Percentiles rank a stretch among this genome's conserved stretches.
These are phyloP conservation scores for Apophysomyces trapeziformis DNA, from an alignment of 371 early-diverging fungal species.

Conservation along the genomic window DNA sequence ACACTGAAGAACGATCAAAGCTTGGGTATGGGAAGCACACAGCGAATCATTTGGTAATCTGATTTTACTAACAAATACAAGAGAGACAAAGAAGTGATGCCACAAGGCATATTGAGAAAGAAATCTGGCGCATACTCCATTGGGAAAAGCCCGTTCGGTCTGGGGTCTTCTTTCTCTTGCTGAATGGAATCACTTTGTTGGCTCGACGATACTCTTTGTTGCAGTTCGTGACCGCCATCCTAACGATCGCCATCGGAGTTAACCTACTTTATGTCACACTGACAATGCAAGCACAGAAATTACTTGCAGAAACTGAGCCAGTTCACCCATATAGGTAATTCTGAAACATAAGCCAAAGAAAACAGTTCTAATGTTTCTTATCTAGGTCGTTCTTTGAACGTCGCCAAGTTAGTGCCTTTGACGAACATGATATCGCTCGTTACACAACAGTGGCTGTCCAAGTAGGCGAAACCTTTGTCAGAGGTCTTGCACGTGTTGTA, in stretches of 20 bases:
- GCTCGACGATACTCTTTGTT: conserved; percentile 46
- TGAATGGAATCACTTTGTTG: conserved; percentile 35
- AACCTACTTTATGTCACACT: conserved; percentile 49
- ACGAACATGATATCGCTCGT: conserved; percentile 31
- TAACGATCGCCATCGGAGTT: conserved; percentile 42
- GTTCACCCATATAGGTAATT: conserved; percentile 43
- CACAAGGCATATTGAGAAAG: conserved; percentile 42
- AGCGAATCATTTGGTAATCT: neutral
- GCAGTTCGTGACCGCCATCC: conserved; percentile 34
- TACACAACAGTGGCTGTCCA: conserved; percentile 38
- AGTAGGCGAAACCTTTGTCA: conserved; percentile 39
- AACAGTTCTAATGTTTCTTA: neutral
- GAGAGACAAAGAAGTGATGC: conserved; percentile 33
- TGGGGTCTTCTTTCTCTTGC: conserved; percentile 23
- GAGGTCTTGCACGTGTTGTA: conserved; percentile 45
- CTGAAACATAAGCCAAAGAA: neutral
- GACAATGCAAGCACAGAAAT: conserved; percentile 36
- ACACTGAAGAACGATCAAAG: neutral
- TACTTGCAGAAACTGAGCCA: conserved; percentile 32
- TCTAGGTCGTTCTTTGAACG: conserved; percentile 35
- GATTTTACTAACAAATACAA: neutral
- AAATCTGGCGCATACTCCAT: conserved; percentile 30
- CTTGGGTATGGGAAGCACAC: too few species aligned
- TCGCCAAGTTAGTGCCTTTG: conserved; percentile 21
- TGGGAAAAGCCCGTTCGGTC: conserved; percentile 52